Conservation (phyloP, 2,329 filamentous ascomycete genomes). For the Sporothrix globosa region DNA sequence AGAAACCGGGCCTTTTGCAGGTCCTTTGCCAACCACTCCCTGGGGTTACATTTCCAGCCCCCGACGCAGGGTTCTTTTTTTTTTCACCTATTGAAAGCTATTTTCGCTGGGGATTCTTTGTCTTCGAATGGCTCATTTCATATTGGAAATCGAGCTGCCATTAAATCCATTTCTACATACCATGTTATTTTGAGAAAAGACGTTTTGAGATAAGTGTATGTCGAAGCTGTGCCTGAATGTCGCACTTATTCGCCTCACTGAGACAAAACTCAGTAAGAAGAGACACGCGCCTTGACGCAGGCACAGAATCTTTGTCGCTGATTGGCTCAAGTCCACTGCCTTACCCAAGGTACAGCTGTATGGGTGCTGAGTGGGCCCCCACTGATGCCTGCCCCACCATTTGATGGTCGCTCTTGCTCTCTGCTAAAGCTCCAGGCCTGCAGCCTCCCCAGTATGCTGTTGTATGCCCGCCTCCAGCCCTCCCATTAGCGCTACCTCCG, state of each 20-base stretch:
- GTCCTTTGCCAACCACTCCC: slow-evolving; percentile 1
- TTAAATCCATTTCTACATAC: too few species aligned
- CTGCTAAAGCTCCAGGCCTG: neutral
- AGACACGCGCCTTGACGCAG: neutral
- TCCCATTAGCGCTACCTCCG: slow-evolving; percentile 20
- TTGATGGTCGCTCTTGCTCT: neutral
- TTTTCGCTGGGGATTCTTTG: neutral
- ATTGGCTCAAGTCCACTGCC: slow-evolving; percentile 1
- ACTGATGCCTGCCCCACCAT: slow-evolving; percentile 20
- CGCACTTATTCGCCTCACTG: neutral
- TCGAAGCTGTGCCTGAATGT: neutral
- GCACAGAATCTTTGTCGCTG: neutral
- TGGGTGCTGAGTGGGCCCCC: slow-evolving; percentile 23
- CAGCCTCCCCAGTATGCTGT: slow-evolving; percentile 15
- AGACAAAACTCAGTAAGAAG: slow-evolving; percentile 17
- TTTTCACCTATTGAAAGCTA: neutral
- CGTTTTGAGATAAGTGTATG: too few species aligned
- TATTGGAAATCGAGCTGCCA: neutral
- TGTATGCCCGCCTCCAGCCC: slow-evolving; percentile 10
- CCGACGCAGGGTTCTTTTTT: neutral
- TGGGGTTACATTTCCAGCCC: slow-evolving; percentile 19
- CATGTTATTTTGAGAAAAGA: too few species aligned
- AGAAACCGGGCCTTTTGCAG: neutral
- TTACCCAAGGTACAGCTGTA: neutral
- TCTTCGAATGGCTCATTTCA: neutral